A percentile compares a stretch with the other conserved stretches of the same genome.
These are phyloP conservation scores for Emmonsiellopsis sp. DNA, from an alignment of 2,329 filamentous ascomycete species.

Conservation along the genomic window DNA sequence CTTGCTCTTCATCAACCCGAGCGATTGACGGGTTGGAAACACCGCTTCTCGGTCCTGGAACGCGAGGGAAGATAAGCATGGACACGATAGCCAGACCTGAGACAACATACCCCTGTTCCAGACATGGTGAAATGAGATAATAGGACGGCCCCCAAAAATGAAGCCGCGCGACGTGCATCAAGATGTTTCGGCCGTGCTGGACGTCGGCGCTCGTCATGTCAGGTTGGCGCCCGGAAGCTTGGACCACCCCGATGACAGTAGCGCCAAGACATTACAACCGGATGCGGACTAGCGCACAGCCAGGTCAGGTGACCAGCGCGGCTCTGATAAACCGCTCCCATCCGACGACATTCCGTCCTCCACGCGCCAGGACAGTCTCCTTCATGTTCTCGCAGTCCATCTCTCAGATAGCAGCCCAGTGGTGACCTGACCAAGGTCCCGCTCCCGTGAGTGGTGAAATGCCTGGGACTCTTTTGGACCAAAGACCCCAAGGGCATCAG, in stretches of 20 bases:
- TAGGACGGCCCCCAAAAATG: background rate
- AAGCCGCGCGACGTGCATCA: background rate
- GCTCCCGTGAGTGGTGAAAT: constrained; percentile 34
- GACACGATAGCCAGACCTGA: background rate
- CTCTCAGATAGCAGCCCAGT: constrained; percentile 4
- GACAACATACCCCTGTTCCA: constrained; percentile 28
- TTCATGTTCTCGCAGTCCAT: background rate
- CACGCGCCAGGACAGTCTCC: constrained; percentile 1
- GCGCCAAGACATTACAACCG: background rate
- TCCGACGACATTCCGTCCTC: constrained; percentile 4
- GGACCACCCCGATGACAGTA: constrained; percentile 5
- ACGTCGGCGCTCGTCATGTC: background rate
- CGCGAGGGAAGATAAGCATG: constrained; percentile 15
- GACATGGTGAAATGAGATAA: constrained; percentile 25
- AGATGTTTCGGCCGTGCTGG: background rate
- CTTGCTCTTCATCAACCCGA: constrained; percentile 96
- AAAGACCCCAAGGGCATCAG: constrained; percentile 36
- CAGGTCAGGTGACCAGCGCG: constrained; percentile 2
- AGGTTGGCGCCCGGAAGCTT: constrained; percentile 11
- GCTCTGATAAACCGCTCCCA: too few species aligned
- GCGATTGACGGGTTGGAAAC: constrained; percentile 93
- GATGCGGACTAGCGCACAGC: background rate
- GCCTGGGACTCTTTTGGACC: constrained; percentile 42
- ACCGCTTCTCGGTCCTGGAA: constrained; percentile 83
- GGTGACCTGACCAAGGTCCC: constrained; percentile 13